Percentiles rank a stretch among this genome's conserved stretches.
Evolutionary conservation across 805 yeast genomes (phyloP).

Genomic region (Maudiozyma serrabonitensis): DNA sequence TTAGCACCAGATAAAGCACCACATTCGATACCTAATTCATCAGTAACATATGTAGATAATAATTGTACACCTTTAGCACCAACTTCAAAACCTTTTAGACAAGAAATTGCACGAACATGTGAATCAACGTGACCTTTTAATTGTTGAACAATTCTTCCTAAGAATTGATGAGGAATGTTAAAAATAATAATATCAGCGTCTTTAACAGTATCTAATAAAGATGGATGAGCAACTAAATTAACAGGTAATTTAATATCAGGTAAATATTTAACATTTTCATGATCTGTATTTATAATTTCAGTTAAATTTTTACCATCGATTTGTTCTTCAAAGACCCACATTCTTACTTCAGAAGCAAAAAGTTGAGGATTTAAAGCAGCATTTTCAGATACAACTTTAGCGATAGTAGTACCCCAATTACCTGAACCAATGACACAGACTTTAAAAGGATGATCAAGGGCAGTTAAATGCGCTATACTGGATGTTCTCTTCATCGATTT

Average conservation of each 20-base stretch:
- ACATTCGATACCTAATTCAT: conserved; percentile 76
- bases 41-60: conserved; percentile 68
- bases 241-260: conserved; percentile 80
- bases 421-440: conserved; percentile 89
- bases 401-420: conserved; percentile 97
- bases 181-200: conserved; percentile 83
- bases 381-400: conserved; percentile 90
- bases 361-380: conserved; percentile 59
- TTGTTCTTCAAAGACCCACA: conserved; percentile 95
- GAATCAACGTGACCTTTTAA: conserved; percentile 67
- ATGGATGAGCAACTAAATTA: conserved; percentile 86
- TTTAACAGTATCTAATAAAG: conserved; percentile 60
- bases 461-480: conserved; percentile 6
- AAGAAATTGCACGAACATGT: conserved; percentile 77
- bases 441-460: conserved; percentile 35
- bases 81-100: conserved; percentile 92
- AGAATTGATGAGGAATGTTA: conserved; percentile 96
- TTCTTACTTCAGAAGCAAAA: conserved; percentile 66
- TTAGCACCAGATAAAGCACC: conserved; percentile 98
- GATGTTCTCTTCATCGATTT: conserved; percentile 15
- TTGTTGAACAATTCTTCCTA: conserved; percentile 65
- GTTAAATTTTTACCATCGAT: conserved; percentile 73
- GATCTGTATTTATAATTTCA: conserved; percentile 79
- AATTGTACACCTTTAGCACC: conserved; percentile 76
- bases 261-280: conserved; percentile 89